phyloP scores from a whole-genome alignment of 768 basidiomycete genomes.

The Hortiboletus campestris region DNA sequence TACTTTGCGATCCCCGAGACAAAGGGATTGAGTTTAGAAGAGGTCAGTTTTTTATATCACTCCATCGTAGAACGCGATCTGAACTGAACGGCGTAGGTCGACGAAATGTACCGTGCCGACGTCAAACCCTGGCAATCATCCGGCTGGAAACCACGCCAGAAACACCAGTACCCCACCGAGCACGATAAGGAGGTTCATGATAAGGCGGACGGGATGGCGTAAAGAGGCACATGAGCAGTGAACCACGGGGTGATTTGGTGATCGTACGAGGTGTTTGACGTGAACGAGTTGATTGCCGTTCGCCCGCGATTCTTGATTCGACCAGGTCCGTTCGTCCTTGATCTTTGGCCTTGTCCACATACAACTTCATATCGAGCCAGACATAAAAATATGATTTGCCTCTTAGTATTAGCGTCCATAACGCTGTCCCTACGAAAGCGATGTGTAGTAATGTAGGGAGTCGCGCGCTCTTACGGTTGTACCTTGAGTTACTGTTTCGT shows the following conservation, averaged over 20 bases:
- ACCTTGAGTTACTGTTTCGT: too few species aligned
- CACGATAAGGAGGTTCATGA: background rate
- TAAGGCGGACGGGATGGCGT: conserved; percentile 43
- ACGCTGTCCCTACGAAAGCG: background rate
- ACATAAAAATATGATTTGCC: too few species aligned
- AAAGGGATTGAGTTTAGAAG: conserved; percentile 71
- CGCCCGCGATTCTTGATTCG: background rate
- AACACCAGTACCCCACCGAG: conserved; percentile 21
- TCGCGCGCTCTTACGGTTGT: too few species aligned
- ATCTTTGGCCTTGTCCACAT: too few species aligned
- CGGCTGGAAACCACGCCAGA: conserved; percentile 50
- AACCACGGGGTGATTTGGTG: background rate
- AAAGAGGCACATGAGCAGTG: background rate
- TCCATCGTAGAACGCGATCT: background rate
- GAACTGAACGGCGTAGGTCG: conserved; percentile 42
- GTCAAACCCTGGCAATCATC: conserved; percentile 64
- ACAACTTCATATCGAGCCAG: too few species aligned
- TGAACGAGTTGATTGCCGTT: background rate
- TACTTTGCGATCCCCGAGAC: conserved; percentile 81
- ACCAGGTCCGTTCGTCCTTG: background rate
- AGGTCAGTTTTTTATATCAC: conserved; percentile 37
- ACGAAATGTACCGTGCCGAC: conserved; percentile 66
- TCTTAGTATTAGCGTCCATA: background rate
- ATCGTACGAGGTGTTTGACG: background rate
- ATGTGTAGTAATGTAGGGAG: too few species aligned